Conservation (phyloP, 352 stramenopile species). For the Pythium vanterpoolii region DNA sequence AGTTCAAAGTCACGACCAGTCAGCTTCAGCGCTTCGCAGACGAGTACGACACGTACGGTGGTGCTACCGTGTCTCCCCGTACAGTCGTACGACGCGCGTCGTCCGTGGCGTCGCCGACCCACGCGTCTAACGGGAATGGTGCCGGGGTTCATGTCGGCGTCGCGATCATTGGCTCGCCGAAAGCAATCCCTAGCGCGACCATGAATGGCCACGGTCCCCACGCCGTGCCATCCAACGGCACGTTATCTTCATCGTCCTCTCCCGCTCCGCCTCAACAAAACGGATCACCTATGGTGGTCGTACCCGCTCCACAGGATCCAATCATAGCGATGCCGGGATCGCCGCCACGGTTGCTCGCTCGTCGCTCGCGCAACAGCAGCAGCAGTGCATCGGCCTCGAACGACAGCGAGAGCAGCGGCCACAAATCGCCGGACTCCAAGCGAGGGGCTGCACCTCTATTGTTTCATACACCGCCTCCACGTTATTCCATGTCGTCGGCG, state of each 20-base stretch:
- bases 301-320: too few species aligned
- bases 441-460: background rate
- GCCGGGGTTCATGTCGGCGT: background rate
- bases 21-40: constrained; percentile 13
- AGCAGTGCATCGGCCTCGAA: constrained; percentile 9
- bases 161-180: constrained; percentile 5
- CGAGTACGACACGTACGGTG: constrained; percentile 8
- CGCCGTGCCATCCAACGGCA: background rate
- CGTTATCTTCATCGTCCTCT: too few species aligned
- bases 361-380: constrained; percentile 15
- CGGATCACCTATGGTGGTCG: background rate
- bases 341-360: background rate
- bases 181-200: background rate
- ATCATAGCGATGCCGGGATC: background rate
- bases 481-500: constrained; percentile 8
- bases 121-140: background rate
- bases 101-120: background rate
- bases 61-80: background rate
- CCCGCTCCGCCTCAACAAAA: too few species aligned
- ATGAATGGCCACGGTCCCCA: background rate
- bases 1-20: constrained; percentile 35
- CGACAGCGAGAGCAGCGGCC: constrained; percentile 9
- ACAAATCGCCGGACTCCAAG: constrained; percentile 14
- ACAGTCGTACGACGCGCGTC: background rate
- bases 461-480: background rate